Evolutionary conservation across 2,329 filamentous ascomycete species (phyloP).

Genomic region (Botrytis pseudocinerea): DNA sequence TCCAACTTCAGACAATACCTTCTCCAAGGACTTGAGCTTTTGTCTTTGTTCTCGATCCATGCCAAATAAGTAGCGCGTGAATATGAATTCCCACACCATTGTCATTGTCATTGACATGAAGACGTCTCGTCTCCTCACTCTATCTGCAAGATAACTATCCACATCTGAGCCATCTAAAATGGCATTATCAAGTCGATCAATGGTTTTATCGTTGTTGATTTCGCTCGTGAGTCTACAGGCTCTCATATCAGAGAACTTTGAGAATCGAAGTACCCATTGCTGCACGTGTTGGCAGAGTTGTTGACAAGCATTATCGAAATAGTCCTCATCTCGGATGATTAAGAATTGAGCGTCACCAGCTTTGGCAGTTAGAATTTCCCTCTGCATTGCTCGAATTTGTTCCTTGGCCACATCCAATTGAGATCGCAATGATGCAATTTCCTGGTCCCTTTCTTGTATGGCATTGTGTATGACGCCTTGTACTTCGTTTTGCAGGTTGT

Average conservation of each 20-base stretch:
- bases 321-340: constrained; percentile 81
- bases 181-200: constrained; percentile 90
- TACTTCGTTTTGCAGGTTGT: constrained; percentile 61
- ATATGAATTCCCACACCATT: constrained; percentile 99
- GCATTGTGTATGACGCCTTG: constrained; percentile 61
- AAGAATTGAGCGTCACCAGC: constrained; percentile 72
- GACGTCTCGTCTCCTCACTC: constrained; percentile 84
- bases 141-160: constrained; percentile 82
- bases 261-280: constrained; percentile 97
- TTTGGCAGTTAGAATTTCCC: constrained; percentile 59
- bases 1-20: constrained; percentile 84
- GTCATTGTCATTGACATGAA: constrained; percentile 99
- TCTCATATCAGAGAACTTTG: constrained; percentile 93
- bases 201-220: constrained; percentile 87
- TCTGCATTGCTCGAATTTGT: constrained; percentile 58
- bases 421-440: constrained; percentile 74
- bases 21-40: constrained; percentile 95
- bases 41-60: constrained; percentile 98
- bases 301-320: constrained; percentile 92
- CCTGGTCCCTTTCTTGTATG: constrained; percentile 78
- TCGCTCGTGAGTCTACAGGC: constrained; percentile 81
- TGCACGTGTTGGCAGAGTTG: constrained; percentile 94
- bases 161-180: constrained; percentile 94
- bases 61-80: constrained; percentile 95
- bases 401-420: constrained; percentile 73